A percentile compares a stretch with the other conserved stretches of the same genome.
phyloP scores from a whole-genome alignment of 1,284 basidiomycete species.

The Rhodotorula sp. region DNA sequence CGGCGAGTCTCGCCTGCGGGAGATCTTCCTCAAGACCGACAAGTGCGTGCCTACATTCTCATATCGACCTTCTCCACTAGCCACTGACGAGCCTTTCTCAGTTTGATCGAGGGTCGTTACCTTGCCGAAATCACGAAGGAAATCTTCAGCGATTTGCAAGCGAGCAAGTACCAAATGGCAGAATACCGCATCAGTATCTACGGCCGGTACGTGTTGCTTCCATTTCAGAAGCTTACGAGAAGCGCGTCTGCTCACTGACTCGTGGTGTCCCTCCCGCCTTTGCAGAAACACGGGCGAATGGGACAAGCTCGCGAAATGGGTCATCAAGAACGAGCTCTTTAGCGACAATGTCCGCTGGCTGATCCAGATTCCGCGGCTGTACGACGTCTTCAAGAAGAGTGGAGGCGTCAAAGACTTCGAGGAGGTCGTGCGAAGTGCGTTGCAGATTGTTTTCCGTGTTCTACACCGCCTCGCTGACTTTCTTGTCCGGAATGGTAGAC shows the following conservation, averaged over 20 bases:
- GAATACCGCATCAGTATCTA: conserved; percentile 98
- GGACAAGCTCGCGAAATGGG: conserved; percentile 98
- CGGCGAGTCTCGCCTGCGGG: conserved; percentile 88
- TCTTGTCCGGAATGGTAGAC: conserved; percentile 57
- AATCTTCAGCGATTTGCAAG: conserved; percentile 92
- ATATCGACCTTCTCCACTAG: conserved; percentile 32
- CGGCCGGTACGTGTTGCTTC: conserved; percentile 57
- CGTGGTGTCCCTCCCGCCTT: too few relatives aligned
- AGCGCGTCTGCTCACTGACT: background rate
- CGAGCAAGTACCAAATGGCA: conserved; percentile 89
- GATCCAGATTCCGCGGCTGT: conserved; percentile 91
- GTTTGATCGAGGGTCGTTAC: conserved; percentile 80
- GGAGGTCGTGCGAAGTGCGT: conserved; percentile 83
- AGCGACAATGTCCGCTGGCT: conserved; percentile 99
- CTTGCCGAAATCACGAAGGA: conserved; percentile 94
- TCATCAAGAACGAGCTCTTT: conserved; percentile 86
- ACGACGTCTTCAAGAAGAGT: conserved; percentile 92
- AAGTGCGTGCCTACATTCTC: conserved; percentile 54
- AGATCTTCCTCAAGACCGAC: conserved; percentile 99
- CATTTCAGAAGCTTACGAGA: background rate
- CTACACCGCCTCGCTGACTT: conserved; percentile 12
- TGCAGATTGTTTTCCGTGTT: background rate
- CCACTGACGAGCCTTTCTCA: background rate
- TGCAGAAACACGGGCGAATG: conserved; percentile 68
- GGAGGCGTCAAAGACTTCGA: conserved; percentile 85